Conservation (phyloP, 2,329 filamentous ascomycete genomes). For the Fusarium verticillioides region DNA sequence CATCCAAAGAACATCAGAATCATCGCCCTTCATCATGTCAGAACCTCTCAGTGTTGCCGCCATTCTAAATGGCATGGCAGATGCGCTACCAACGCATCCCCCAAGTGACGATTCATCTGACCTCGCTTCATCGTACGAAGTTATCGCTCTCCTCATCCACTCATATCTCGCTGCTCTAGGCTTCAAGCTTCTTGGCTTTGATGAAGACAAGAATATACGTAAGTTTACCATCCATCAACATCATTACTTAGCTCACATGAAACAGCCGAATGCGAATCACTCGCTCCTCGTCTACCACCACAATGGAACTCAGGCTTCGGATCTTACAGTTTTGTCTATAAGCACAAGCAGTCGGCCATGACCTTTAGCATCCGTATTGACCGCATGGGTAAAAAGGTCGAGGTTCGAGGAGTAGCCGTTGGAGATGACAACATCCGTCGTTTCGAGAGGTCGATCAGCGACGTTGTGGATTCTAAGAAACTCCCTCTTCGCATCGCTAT, state of each 20-base stretch:
- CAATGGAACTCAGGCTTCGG: constrained; percentile 83
- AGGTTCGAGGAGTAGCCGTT: constrained; percentile 81
- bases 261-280: constrained; percentile 60
- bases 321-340: constrained; percentile 86
- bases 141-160: constrained; percentile 84
- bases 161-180: constrained; percentile 83
- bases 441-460: constrained; percentile 76
- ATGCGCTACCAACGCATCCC: constrained; percentile 66
- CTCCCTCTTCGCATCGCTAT: constrained; percentile 68
- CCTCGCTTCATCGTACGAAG: constrained; percentile 80
- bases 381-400: constrained; percentile 83
- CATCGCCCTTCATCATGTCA: constrained; percentile 35
- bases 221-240: constrained; percentile 32
- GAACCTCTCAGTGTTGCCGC: constrained; percentile 47
- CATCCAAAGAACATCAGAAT: background rate
- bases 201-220: constrained; percentile 83
- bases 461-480: constrained; percentile 74
- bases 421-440: constrained; percentile 84
- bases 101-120: constrained; percentile 67
- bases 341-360: constrained; percentile 86
- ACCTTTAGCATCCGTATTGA: constrained; percentile 85
- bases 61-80: constrained; percentile 67
- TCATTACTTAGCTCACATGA: constrained; percentile 14
- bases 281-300: constrained; percentile 73
- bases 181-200: constrained; percentile 85